A percentile compares a stretch with the other conserved stretches of the same genome.
phyloP scores from a whole-genome alignment of 169 alveolate genomes.

The Eimeria mitis region DNA sequence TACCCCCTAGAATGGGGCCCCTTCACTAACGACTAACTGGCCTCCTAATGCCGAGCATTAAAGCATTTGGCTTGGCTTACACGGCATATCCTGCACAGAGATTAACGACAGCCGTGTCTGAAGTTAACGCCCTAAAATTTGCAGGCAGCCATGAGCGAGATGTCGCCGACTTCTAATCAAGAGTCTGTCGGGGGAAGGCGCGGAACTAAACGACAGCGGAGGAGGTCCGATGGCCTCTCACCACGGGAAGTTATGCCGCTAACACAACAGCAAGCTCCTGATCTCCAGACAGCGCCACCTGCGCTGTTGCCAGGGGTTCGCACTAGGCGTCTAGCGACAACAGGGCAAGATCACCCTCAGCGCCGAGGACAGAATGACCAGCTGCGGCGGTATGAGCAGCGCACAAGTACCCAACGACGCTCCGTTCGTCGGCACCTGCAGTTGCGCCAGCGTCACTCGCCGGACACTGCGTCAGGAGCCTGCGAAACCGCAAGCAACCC shows the following conservation, averaged over 20 bases:
- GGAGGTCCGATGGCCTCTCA: slow-evolving; percentile 49
- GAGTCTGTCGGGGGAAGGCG: slow-evolving; percentile 23
- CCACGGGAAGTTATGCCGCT: slow-evolving; percentile 33
- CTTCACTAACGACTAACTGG: not conserved
- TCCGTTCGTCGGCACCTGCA: slow-evolving; percentile 46
- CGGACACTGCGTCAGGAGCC: not conserved
- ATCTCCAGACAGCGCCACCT: not conserved
- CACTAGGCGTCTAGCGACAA: slow-evolving; percentile 8
- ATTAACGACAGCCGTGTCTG: not conserved
- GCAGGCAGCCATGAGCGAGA: not conserved
- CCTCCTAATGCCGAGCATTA: not conserved
- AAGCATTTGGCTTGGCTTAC: not conserved
- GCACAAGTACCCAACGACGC: slow-evolving; percentile 3
- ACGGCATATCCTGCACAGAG: not conserved
- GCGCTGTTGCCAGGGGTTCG: slow-evolving; percentile 45
- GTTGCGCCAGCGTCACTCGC: slow-evolving; percentile 41
- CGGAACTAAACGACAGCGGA: slow-evolving; percentile 52
- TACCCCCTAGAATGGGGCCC: not conserved
- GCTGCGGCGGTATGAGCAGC: slow-evolving; percentile 56
- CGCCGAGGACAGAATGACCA: slow-evolving; percentile 14
- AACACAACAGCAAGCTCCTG: slow-evolving; percentile 14
- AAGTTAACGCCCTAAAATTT: not conserved
- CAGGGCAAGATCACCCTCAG: not conserved
- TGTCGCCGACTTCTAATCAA: slow-evolving; percentile 16
- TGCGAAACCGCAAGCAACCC: not conserved